Evolutionary conservation across 768 basidiomycete genomes (phyloP), one percentile per base, ranked within the genome.

Genomic region (Boletellus ananas): DNA sequence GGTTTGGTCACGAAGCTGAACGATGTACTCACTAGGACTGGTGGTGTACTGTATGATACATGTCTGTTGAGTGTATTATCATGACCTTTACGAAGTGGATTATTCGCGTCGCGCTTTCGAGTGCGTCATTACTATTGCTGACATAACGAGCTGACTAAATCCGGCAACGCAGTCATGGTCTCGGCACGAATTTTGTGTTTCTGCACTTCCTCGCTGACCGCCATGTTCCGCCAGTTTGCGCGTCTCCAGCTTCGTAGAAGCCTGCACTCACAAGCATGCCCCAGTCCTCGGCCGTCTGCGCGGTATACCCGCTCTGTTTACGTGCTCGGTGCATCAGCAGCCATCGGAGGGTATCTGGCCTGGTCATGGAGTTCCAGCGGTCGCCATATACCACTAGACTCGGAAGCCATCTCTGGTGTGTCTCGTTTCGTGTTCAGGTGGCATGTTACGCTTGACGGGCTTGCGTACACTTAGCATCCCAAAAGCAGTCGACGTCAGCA

Each of bases 151-250:
- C 48, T 64, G 62, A 64, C 63, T 49, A 60, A 65, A 52, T 49
- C 43, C 27, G 45, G 51, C 36, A 35, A 39, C 33, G 2, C 36
- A 35, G 23, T 43, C 29, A 34, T 17, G 18, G 8, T 14, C 16
- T 44, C 49, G 52, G 54, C 55, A 44, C 25, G 61, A 63, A 66
- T 63, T 64, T 66, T 56, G 52, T 45, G 34, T 25, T 4, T 33
- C 20, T 43, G 18, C 39, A 45, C 40, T 54, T 40, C 23, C 13
- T 31, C 49, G 31, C 17, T 11, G 45, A 52, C 52, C 55, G 59
- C 23, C 52, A 85, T 84, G 83, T 74, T 85, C 59, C 70, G 78
- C 55, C 73, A 77, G 52, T 66, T 81, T 16, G 68, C 79, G 58
- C 79, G 75, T 70, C 68, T 78, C 47, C 72, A 81, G 18, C 64